Base-by-base conservation (phyloP, 23 red algal genomes). In the Gracilaria gracilis region DNA sequence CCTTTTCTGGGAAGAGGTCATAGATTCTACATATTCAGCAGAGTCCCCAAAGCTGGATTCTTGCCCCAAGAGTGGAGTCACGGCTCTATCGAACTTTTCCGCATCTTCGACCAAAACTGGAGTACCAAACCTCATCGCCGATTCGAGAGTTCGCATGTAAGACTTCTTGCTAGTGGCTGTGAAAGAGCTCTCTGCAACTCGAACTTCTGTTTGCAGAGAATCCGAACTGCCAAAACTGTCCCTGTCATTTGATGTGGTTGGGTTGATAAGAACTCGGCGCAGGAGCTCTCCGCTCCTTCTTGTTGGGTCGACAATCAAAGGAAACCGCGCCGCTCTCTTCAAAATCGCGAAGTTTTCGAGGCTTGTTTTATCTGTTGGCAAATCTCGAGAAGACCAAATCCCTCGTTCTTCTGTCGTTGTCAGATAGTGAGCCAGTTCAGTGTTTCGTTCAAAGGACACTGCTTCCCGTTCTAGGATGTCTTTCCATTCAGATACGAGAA, bases 81-180 rank as follows among this genome's bases (percentile, higher is more conserved):
- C 73, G 2, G 77, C 67, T 75, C 64, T 73, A 70, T 94, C 92
- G 67, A 88, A 94, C 27, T 88, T 78, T 59, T 94, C 92, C 12
- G 92, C 83, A 62, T 88, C 92, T 2, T 94, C 92, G n/a, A 94
- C 48, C 78, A 88, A 36, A 19, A 87, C 64, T 21, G 47, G 46
- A 24, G 92, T 94, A 49, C 92, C 92, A 82, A 94, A 94, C 11
- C 92, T 67, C 58, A 88, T 83, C 7, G 92, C 92, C 61, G 92
- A 87, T 73, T 94, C 92, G 14, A 94, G 46, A 46, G 71, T 71
- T 72, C 92, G 62, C 83, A 94, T 71, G 44, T 88, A 94, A 13
- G 92, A 88, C 55, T 87, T 94, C 32, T 88, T 88, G 16, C 82
- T 83, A 17, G 71, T 80, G 1, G 83, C 67, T n/a, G 71, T 46